phyloP scores from a whole-genome alignment of 148 eudicot genomes.

The Gaultheria prostrata region DNA sequence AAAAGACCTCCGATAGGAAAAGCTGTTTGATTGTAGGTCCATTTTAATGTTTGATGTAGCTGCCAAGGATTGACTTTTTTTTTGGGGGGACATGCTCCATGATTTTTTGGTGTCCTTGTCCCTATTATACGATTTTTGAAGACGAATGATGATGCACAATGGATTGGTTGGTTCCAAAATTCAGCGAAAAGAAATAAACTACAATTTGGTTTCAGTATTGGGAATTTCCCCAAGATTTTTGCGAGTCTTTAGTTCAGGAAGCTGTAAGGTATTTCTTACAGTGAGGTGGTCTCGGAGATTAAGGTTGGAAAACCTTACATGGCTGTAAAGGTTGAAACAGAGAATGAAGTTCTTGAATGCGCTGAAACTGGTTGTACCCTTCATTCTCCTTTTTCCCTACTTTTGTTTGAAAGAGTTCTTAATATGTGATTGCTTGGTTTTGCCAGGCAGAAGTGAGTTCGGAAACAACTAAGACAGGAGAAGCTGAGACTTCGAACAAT shows the following conservation, averaged over 20 bases:
- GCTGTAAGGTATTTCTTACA: constrained; percentile 20
- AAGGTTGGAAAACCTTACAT: constrained; percentile 67
- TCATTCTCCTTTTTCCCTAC: constrained; percentile 20
- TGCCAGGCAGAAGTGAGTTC: constrained; percentile 39
- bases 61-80: not conserved
- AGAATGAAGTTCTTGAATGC: constrained; percentile 16
- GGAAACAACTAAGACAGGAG: constrained; percentile 32
- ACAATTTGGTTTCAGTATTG: not conserved
- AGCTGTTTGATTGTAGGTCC: not conserved
- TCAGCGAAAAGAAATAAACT: not conserved
- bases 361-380: constrained; percentile 19
- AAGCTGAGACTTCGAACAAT: constrained; percentile 44
- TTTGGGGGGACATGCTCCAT: not conserved
- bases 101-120: not conserved
- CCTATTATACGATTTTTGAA: not conserved
- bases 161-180: not conserved
- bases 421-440: not conserved
- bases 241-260: not conserved
- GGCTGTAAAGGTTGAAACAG: constrained; percentile 37
- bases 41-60: not conserved
- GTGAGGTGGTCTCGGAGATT: constrained; percentile 41
- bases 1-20: not conserved
- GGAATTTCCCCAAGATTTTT: not conserved
- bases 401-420: not conserved
- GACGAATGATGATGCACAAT: not conserved